phyloP scores from a whole-genome alignment of 2,329 filamentous ascomycete species.

The Pseudogymnoascus sp. region DNA sequence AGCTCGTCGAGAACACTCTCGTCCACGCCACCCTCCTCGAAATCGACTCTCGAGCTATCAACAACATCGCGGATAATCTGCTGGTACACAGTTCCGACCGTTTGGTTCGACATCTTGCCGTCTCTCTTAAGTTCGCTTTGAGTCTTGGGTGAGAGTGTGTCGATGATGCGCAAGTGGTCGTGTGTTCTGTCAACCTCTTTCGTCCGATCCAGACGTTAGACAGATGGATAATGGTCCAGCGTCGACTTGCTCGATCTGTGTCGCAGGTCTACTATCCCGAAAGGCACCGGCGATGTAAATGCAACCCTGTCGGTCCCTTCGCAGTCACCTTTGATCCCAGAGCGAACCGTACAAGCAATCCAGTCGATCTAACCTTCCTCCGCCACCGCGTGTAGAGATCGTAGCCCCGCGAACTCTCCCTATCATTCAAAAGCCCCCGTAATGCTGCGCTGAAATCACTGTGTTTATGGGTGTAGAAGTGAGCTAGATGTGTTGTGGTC shows the following conservation, averaged over 20 bases:
- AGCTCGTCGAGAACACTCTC: constrained; percentile 79
- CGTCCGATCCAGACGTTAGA: background rate
- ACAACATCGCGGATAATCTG: constrained; percentile 78
- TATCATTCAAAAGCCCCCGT: background rate
- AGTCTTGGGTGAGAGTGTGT: constrained; percentile 11
- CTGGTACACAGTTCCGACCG: constrained; percentile 66
- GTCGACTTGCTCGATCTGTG: background rate
- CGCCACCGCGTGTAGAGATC: constrained; percentile 5
- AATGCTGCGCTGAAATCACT: constrained; percentile 2
- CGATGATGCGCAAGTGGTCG: background rate
- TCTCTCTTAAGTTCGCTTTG: background rate
- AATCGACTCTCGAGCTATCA: constrained; percentile 84
- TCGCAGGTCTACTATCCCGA: background rate
- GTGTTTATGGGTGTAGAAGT: background rate
- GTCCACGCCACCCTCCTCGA: constrained; percentile 92
- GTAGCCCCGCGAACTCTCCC: background rate
- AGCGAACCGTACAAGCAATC: constrained; percentile 3
- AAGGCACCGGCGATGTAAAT: background rate
- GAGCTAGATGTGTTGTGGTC: background rate
- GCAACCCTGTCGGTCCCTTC: background rate
- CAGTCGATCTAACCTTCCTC: background rate
- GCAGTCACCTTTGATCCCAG: background rate
- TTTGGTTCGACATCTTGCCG: constrained; percentile 27
- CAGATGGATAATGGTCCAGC: background rate
- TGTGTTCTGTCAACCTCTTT: background rate